These are phyloP conservation scores for Myxozyma monticola DNA, from an alignment of 805 yeast species.

Conservation along the genomic window DNA sequence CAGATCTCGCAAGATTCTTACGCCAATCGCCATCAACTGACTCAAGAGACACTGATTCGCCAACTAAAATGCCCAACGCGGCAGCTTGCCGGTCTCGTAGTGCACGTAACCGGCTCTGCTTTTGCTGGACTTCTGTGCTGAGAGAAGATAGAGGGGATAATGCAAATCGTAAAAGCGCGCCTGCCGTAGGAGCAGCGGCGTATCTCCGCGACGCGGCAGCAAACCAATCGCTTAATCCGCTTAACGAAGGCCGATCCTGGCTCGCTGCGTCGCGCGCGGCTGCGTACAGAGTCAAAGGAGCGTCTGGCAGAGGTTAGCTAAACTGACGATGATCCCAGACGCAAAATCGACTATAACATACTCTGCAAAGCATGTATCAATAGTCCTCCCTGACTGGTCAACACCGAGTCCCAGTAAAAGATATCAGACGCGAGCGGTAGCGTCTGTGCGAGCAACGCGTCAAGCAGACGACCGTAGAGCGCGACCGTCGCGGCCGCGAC, in stretches of 20 bases:
- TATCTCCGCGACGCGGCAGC: no score
- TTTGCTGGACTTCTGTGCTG: slow-evolving; percentile 27
- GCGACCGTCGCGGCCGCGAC: slow-evolving; percentile 39
- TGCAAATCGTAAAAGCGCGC: slow-evolving; percentile 7
- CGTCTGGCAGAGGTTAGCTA: no score
- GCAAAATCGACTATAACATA: no score
- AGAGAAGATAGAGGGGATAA: slow-evolving; percentile 28
- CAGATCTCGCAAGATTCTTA: slow-evolving; percentile 20
- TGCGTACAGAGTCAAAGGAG: no score
- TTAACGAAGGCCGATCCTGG: no score
- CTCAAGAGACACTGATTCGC: slow-evolving; percentile 16
- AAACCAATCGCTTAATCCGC: no score
- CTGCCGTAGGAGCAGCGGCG: slow-evolving; percentile 1
- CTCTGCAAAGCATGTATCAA: slow-evolving; percentile 46
- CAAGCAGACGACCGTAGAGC: slow-evolving; percentile 41
- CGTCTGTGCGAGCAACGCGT: slow-evolving; percentile 44
- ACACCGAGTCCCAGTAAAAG: slow-evolving; percentile 48
- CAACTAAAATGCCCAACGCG: slow-evolving; percentile 31
- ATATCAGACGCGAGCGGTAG: slow-evolving; percentile 47
- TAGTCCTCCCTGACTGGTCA: slow-evolving; percentile 39
- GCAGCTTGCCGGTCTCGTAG: slow-evolving; percentile 32
- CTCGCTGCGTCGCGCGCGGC: no score
- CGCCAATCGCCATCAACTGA: slow-evolving; percentile 26
- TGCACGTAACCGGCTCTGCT: slow-evolving; percentile 18
- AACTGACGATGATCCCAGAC: no score